Evolutionary conservation across 768 basidiomycete species (phyloP), one percentile per base, ranked within the genome.

Genomic region (Chalciporus piperatus): DNA sequence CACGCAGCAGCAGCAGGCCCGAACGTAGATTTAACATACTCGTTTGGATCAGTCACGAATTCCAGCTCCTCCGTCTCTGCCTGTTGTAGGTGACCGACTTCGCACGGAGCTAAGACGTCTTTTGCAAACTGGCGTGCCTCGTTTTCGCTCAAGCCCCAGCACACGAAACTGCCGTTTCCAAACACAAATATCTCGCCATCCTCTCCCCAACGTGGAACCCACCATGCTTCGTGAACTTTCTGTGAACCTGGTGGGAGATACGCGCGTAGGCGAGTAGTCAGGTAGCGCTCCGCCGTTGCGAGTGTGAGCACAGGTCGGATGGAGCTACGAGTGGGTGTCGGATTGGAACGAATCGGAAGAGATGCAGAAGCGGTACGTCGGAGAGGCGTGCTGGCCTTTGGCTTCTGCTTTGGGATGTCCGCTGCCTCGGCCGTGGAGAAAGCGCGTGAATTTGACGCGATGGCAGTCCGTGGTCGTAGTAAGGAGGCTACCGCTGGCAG

Each of bases 161-260:
- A 92, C 6, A 97, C 94, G 51, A 92, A 86, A 58, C 83, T 89
- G 3, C 93, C 93, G 57, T 91, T 92, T 17, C 80, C 77, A 65
- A 97, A 97, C 12, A 97, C 78, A 66, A 95, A 96, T 11, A 93
- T 73, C 66, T 97, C 94, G 14, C 92, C 93, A 49, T 83, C 76
- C 19, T 72, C 64, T 0, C 79, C 80, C 83, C 87, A 90, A 51
- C 75, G 77, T 30, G 89, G 85, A 20, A 91, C 74, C 87, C 88
- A 92, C 79, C 83, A 87, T 8, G 86, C 77, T 46, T 91, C 90
- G 48, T 92, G 86, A 39, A 89, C 74, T 20, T 77, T 75, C 55
- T 79, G 81, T 11, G 85, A 74, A 20, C 74, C 72, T 1, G 75
- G 58, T 0, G 84, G 83, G 7, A 87, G 76, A 32, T 76, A 68